Conservation (phyloP, 208 protist genomes). For the Kentomonas sorsogonicus region DNA sequence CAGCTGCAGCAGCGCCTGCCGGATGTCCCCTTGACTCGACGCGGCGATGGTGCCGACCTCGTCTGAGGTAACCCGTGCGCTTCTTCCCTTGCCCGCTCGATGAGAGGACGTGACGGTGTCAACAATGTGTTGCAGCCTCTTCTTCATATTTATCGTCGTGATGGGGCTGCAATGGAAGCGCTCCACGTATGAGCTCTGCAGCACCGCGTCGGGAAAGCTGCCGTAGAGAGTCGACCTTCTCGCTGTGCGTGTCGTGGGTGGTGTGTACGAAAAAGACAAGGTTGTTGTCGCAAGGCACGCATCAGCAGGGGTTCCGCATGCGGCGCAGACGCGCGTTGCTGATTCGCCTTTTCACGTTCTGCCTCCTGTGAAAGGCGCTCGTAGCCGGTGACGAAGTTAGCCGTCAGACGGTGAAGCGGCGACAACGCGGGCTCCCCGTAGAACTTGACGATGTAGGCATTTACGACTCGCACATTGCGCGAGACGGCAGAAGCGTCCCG, state of each 20-base stretch:
- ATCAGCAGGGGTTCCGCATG: not conserved
- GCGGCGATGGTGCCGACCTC: conserved; percentile 38
- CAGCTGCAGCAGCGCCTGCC: conserved; percentile 72
- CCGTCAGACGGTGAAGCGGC: conserved; percentile 33
- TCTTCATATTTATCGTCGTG: conserved; percentile 56
- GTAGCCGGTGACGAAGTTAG: conserved; percentile 56
- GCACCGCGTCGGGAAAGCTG: conserved; percentile 34
- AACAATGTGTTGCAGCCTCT: conserved; percentile 42
- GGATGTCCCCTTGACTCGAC: conserved; percentile 68
- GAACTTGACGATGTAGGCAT: conserved; percentile 47
- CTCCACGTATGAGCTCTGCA: conserved; percentile 36
- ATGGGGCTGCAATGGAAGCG: conserved; percentile 76
- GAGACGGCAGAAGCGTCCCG: too few species aligned
- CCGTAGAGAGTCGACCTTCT: conserved; percentile 54
- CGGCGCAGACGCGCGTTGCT: conserved; percentile 6
- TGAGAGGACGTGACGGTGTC: too few species aligned
- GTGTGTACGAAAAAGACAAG: conserved; percentile 76
- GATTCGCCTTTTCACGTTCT: not conserved
- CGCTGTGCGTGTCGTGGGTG: conserved; percentile 80
- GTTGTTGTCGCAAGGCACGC: too few species aligned
- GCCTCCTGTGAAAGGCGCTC: conserved; percentile 17
- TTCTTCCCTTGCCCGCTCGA: too few species aligned
- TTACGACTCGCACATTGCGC: too few species aligned
- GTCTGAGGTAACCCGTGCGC: too few species aligned
- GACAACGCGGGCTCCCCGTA: conserved; percentile 60